phyloP scores from a whole-genome alignment of 2,329 filamentous ascomycete genomes.

The Paecilomyces dactylethromorphus region DNA sequence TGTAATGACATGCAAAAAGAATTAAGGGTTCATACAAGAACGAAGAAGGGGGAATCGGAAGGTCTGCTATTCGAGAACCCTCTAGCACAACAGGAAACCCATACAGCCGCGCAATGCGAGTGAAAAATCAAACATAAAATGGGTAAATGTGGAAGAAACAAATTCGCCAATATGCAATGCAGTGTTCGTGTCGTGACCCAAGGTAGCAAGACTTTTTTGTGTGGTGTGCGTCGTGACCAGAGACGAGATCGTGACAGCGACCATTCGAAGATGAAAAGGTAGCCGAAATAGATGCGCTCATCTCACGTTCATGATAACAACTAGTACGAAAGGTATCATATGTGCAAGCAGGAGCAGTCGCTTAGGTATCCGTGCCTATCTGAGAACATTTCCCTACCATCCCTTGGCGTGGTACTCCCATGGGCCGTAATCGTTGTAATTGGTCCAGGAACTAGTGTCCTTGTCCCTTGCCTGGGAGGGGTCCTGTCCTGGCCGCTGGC shows the following conservation, averaged over 20 bases:
- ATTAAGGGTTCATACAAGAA: slow-evolving; percentile 24
- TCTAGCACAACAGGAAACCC: slow-evolving; percentile 16
- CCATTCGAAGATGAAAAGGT: background rate
- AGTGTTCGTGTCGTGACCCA: slow-evolving; percentile 3
- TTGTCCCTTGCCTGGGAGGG: slow-evolving; percentile 44
- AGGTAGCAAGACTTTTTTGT: background rate
- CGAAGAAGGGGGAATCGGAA: slow-evolving; percentile 16
- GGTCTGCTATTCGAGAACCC: slow-evolving; percentile 9
- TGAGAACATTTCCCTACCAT: slow-evolving; percentile 53
- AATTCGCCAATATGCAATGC: slow-evolving; percentile 34
- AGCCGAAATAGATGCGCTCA: slow-evolving; percentile 6
- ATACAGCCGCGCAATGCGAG: slow-evolving; percentile 26
- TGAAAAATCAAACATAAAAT: slow-evolving; percentile 10
- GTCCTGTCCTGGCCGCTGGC: slow-evolving; percentile 15
- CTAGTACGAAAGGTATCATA: background rate
- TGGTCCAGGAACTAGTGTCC: slow-evolving; percentile 68
- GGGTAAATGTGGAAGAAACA: slow-evolving; percentile 12
- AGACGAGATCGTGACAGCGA: background rate
- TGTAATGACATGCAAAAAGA: slow-evolving; percentile 11
- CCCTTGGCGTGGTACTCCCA: slow-evolving; percentile 79
- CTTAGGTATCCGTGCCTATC: slow-evolving; percentile 1
- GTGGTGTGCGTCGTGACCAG: background rate
- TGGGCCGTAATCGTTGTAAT: slow-evolving; percentile 78
- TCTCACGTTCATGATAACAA: background rate
- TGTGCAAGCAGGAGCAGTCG: background rate